Conservation (phyloP, 1,284 basidiomycete species). For the Fomitopsis schrenkii region DNA sequence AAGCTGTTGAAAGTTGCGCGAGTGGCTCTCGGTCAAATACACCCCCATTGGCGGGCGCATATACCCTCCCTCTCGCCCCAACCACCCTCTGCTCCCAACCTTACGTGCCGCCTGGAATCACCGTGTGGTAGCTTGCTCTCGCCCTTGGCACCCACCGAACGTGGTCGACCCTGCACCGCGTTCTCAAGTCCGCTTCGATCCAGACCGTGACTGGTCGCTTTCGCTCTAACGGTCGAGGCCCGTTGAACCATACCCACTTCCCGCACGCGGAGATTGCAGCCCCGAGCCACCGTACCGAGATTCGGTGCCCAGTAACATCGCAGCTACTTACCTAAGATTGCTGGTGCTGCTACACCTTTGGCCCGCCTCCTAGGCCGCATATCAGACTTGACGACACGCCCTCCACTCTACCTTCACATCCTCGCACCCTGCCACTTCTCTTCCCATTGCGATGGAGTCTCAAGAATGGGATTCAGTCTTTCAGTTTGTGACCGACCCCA, state of each 20-base stretch:
- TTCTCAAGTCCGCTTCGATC: no score
- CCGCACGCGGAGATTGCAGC: not conserved
- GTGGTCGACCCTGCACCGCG: no score
- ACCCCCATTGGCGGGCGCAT: not conserved
- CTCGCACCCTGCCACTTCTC: not conserved
- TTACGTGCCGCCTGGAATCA: no score
- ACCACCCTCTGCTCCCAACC: not conserved
- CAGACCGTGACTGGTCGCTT: no score
- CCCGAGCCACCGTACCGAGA: not conserved
- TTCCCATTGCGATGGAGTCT: slow-evolving; percentile 32
- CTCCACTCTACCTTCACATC: not conserved
- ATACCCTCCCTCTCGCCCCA: not conserved
- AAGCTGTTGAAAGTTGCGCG: not conserved
- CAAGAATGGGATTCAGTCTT: slow-evolving; percentile 60
- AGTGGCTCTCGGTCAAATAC: not conserved
- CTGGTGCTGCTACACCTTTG: not conserved
- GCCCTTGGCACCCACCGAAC: no score
- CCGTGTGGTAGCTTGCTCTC: no score
- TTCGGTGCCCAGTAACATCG: not conserved
- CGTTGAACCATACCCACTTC: not conserved
- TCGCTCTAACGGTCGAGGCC: not conserved
- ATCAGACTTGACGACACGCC: not conserved
- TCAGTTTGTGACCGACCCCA: slow-evolving; percentile 57
- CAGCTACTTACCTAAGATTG: not conserved
- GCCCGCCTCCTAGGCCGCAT: not conserved